Percentiles rank a stretch among this genome's conserved stretches.
These are phyloP conservation scores for Myriosclerotinia duriaeana DNA, from an alignment of 2,329 filamentous ascomycete genomes.

Conservation along the genomic window DNA sequence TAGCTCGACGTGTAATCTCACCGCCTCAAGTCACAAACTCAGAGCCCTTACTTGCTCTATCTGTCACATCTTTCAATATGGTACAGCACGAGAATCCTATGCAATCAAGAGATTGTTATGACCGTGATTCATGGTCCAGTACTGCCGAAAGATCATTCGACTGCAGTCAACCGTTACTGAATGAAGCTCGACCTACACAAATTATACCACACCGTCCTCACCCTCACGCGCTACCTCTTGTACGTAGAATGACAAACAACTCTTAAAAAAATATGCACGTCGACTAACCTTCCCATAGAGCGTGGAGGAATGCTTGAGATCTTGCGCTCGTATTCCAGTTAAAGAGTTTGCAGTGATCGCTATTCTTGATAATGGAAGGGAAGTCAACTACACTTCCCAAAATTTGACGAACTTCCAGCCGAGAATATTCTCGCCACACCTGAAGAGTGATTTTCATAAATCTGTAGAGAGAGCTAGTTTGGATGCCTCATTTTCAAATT, in stretches of 20 bases:
- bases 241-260: constrained; percentile 6
- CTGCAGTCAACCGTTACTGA: constrained; percentile 25
- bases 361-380: constrained; percentile 32
- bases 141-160: constrained; percentile 31
- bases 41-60: constrained; percentile 16
- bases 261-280: background rate
- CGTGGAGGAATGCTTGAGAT: constrained; percentile 33
- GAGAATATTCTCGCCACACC: constrained; percentile 30
- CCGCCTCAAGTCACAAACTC: constrained; percentile 25
- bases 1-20: constrained; percentile 39
- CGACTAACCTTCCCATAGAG: constrained; percentile 25
- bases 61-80: constrained; percentile 32
- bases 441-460: constrained; percentile 28
- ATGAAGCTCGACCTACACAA: constrained; percentile 26
- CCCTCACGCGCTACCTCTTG: constrained; percentile 16
- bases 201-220: constrained; percentile 23
- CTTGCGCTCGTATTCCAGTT: constrained; percentile 32
- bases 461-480: constrained; percentile 22
- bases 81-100: constrained; percentile 30
- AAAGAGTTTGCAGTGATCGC: constrained; percentile 36
- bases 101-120: constrained; percentile 28
- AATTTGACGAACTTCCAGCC: constrained; percentile 29
- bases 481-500: constrained; percentile 24
- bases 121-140: constrained; percentile 29
- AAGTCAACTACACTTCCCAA: constrained; percentile 32